Evolutionary conservation across 768 basidiomycete species (phyloP).

Genomic region (Naganishia kalamii): DNA sequence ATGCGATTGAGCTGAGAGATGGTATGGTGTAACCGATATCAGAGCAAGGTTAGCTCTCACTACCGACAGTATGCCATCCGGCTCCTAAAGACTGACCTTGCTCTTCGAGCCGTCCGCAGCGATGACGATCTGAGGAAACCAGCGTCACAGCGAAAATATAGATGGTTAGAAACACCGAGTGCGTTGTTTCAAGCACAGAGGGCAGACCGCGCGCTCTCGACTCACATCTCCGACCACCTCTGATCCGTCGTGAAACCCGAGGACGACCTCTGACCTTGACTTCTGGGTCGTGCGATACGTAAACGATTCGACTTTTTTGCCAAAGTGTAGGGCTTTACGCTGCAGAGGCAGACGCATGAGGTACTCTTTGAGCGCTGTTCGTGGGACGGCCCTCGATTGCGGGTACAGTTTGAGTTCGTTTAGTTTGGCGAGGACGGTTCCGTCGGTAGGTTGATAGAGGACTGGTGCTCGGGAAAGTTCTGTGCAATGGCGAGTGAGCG

Average conservation of each 20-base stretch:
- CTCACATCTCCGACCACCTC: constrained; percentile 1
- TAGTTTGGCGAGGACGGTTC: background rate
- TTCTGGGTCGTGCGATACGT: background rate
- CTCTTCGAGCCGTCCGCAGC: constrained; percentile 2
- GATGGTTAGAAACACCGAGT: no score
- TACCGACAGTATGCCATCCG: background rate
- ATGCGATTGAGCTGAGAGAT: constrained; percentile 6
- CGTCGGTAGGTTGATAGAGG: constrained; percentile 3
- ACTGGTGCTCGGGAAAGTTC: background rate
- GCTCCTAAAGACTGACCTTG: background rate
- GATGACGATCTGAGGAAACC: constrained; percentile 1
- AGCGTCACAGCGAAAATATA: background rate
- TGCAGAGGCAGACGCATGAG: background rate
- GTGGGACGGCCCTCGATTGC: background rate
- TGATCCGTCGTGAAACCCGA: background rate
- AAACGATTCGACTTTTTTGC: background rate
- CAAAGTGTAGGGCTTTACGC: background rate
- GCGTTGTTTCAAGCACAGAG: no score
- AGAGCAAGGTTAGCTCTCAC: background rate
- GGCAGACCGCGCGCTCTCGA: background rate
- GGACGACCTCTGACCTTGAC: background rate
- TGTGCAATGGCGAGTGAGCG: background rate
- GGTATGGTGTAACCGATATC: background rate
- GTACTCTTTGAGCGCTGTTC: constrained; percentile 1
- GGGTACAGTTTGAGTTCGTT: background rate